These are phyloP conservation scores for Cystobasidium slooffiae DNA, from an alignment of 1,284 basidiomycete species.

Conservation along the genomic window DNA sequence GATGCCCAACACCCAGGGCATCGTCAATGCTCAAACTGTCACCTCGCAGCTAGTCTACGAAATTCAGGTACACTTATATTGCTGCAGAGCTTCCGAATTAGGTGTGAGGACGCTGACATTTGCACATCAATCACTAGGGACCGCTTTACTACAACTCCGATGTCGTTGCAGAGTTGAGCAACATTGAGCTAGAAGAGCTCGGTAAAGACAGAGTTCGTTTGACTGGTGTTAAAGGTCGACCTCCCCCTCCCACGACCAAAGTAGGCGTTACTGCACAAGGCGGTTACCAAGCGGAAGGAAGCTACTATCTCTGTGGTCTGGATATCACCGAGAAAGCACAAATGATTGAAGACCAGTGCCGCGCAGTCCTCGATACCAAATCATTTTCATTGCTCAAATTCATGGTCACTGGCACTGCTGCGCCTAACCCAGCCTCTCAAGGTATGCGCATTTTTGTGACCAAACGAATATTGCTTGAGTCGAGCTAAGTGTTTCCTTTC, in stretches of 20 bases:
- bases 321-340: constrained; percentile 49
- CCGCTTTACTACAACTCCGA: constrained; percentile 52
- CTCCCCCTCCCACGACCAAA: constrained; percentile 52
- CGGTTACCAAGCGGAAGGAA: constrained; percentile 50
- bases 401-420: constrained; percentile 49
- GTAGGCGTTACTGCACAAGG: constrained; percentile 50
- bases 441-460: constrained; percentile 42
- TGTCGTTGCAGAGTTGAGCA: constrained; percentile 50
- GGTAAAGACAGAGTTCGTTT: constrained; percentile 49
- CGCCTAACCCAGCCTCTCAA: constrained; percentile 42
- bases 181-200: constrained; percentile 45
- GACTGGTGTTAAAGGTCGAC: constrained; percentile 47
- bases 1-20: constrained; percentile 23
- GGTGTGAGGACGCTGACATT: not conserved
- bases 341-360: constrained; percentile 48
- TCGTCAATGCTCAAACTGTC: constrained; percentile 30
- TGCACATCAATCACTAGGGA: not conserved
- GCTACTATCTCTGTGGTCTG: constrained; percentile 13
- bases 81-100: too few relatives aligned
- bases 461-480: too few relatives aligned
- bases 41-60: constrained; percentile 38
- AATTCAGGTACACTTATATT: not conserved
- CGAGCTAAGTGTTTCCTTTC: not conserved
- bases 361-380: constrained; percentile 1
- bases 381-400: constrained; percentile 39